Percentiles rank a stretch among this genome's conserved stretches.
Conservation (phyloP, 83 land plant genomes). For the Isoetes engelmannii region DNA sequence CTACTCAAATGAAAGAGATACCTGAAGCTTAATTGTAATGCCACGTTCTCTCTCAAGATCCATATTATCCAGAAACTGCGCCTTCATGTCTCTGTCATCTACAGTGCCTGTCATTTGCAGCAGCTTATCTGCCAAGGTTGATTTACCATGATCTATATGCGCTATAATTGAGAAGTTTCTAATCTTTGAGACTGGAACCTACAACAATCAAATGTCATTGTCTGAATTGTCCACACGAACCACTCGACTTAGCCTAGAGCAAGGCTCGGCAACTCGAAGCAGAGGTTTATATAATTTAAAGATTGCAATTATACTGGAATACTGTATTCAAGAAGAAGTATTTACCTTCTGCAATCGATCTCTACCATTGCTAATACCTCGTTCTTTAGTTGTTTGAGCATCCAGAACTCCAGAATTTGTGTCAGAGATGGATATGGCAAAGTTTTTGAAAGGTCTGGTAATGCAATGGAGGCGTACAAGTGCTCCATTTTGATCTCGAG, state of each 20-base stretch:
- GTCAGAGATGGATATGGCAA: too few relatives aligned
- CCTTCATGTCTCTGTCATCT: constrained; percentile 87
- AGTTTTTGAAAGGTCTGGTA: too few relatives aligned
- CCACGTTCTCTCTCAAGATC: constrained; percentile 98
- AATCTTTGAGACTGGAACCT: constrained; percentile 89
- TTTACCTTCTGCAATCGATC: constrained; percentile 20
- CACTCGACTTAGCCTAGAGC: neutral
- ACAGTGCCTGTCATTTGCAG: constrained; percentile 90
- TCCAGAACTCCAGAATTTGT: too few relatives aligned
- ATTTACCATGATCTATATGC: constrained; percentile 98
- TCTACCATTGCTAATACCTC: constrained; percentile 17
- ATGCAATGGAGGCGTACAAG: too few relatives aligned
- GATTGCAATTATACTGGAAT: too few relatives aligned
- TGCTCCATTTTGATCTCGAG: too few relatives aligned
- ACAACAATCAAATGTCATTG: constrained; percentile 9
- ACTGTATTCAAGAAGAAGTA: too few relatives aligned
- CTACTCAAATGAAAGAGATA: constrained; percentile 9
- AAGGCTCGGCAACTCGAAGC: neutral
- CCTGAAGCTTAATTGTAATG: constrained; percentile 96
- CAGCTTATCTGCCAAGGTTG: constrained; percentile 93
- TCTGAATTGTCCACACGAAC: neutral
- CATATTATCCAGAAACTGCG: constrained; percentile 98
- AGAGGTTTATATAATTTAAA: too few relatives aligned
- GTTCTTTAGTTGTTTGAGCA: constrained; percentile 1
- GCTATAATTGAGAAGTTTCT: constrained; percentile 95